Conservation (phyloP, 2,329 filamentous ascomycete species). For the Talaromyces verruculosus region DNA sequence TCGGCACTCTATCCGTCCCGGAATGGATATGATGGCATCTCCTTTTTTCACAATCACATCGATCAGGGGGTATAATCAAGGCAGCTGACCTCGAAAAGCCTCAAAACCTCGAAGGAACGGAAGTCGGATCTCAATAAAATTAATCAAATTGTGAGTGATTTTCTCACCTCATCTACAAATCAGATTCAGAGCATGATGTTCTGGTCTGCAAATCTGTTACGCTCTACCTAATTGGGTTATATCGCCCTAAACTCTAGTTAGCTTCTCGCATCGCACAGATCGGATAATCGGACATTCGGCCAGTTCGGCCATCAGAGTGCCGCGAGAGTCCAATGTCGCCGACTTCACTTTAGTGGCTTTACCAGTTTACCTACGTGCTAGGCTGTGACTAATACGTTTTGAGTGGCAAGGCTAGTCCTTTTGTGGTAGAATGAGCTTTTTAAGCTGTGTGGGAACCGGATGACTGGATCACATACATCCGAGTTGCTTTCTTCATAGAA, state of each 20-base stretch:
- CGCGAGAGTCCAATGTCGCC: background rate
- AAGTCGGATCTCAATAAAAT: background rate
- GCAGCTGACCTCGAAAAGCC: constrained; percentile 6
- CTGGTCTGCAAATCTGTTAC: background rate
- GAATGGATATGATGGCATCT: background rate
- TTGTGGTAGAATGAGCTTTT: background rate
- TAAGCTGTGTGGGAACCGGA: background rate
- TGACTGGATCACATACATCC: background rate
- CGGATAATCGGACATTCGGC: constrained; percentile 19
- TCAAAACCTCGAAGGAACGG: background rate
- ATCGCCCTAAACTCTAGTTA: background rate
- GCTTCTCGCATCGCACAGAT: background rate
- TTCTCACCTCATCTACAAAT: background rate
- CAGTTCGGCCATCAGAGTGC: constrained; percentile 2
- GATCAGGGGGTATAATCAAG: background rate
- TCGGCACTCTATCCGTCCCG: constrained; percentile 6
- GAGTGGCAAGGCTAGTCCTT: background rate
- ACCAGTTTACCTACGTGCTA: background rate
- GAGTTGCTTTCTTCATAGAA: background rate
- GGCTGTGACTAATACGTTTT: background rate
- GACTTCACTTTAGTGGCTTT: background rate
- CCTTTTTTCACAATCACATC: background rate
- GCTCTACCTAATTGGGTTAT: constrained; percentile 4
- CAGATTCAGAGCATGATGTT: background rate
- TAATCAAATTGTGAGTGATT: background rate